phyloP scores from a whole-genome alignment of 805 yeast species.

The Saturnispora besseyi region DNA sequence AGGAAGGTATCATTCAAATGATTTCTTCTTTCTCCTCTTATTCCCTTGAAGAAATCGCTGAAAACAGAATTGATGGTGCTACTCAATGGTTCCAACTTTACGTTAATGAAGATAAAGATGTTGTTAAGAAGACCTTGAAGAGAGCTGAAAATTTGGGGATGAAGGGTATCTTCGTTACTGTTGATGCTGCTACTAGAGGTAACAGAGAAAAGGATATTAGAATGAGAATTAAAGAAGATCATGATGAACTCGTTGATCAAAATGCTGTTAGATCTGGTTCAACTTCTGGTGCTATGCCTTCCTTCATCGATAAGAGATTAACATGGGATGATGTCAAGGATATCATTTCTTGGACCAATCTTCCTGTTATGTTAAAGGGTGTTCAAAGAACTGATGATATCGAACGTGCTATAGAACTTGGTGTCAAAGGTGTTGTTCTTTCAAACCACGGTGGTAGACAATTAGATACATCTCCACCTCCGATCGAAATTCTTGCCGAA shows the following conservation, averaged over 20 bases:
- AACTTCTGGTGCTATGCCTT: slow-evolving; percentile 75
- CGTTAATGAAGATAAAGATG: slow-evolving; percentile 50
- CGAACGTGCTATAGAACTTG: slow-evolving; percentile 57
- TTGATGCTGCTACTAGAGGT: slow-evolving; percentile 88
- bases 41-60: slow-evolving; percentile 77
- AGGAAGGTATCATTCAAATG: slow-evolving; percentile 73
- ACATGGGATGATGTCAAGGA: slow-evolving; percentile 58
- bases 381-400: slow-evolving; percentile 79
- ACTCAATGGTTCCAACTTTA: slow-evolving; percentile 85
- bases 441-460: slow-evolving; percentile 91
- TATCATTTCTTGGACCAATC: slow-evolving; percentile 43
- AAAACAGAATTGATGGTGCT: slow-evolving; percentile 54
- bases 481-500: slow-evolving; percentile 66
- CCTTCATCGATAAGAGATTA: slow-evolving; percentile 66
- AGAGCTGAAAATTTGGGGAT: slow-evolving; percentile 28
- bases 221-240: slow-evolving; percentile 31
- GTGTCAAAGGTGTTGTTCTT: slow-evolving; percentile 64
- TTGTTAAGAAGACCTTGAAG: slow-evolving; percentile 27
- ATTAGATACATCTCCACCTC: slow-evolving; percentile 68
- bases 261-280: slow-evolving; percentile 63
- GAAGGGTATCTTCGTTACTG: slow-evolving; percentile 79
- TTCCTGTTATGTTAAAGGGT: slow-evolving; percentile 72
- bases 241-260: slow-evolving; percentile 34
- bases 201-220: slow-evolving; percentile 64
- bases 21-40: slow-evolving; percentile 86